Evolutionary conservation across 2,329 filamentous ascomycete species (phyloP).

Genomic region (Calonectria naviculata): DNA sequence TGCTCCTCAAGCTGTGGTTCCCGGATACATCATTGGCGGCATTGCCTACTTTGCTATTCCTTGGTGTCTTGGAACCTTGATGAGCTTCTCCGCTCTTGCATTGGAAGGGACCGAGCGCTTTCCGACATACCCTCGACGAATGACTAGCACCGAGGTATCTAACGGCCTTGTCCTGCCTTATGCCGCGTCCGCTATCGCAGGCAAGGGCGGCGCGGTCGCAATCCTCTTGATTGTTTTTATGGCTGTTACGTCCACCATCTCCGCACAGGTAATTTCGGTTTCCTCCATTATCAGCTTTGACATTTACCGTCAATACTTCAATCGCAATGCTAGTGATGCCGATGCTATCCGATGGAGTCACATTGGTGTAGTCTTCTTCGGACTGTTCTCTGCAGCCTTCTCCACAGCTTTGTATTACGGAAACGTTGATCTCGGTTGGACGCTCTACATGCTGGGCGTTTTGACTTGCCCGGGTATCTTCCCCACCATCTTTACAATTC

Average conservation of each 20-base stretch:
- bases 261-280: conserved; percentile 63
- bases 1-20: conserved; percentile 58
- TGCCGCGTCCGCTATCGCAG: conserved; percentile 75
- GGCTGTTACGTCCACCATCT: conserved; percentile 74
- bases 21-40: conserved; percentile 63
- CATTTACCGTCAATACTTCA: conserved; percentile 63
- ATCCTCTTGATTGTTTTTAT: conserved; percentile 79
- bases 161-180: conserved; percentile 78
- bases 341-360: conserved; percentile 64
- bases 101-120: conserved; percentile 60
- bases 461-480: conserved; percentile 65
- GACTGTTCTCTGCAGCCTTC: conserved; percentile 61
- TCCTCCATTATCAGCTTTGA: conserved; percentile 66
- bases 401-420: conserved; percentile 65
- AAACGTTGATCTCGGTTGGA: conserved; percentile 65
- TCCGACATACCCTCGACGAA: conserved; percentile 65
- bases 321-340: conserved; percentile 55
- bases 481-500: conserved; percentile 62
- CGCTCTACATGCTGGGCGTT: conserved; percentile 64
- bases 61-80: conserved; percentile 63
- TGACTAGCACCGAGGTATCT: conserved; percentile 70
- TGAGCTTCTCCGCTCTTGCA: conserved; percentile 59
- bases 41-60: conserved; percentile 66
- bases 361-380: conserved; percentile 63
- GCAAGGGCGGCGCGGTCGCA: conserved; percentile 76